These are phyloP conservation scores for Xylaria venustula DNA, from an alignment of 495 filamentous ascomycete genomes.

Conservation along the genomic window DNA sequence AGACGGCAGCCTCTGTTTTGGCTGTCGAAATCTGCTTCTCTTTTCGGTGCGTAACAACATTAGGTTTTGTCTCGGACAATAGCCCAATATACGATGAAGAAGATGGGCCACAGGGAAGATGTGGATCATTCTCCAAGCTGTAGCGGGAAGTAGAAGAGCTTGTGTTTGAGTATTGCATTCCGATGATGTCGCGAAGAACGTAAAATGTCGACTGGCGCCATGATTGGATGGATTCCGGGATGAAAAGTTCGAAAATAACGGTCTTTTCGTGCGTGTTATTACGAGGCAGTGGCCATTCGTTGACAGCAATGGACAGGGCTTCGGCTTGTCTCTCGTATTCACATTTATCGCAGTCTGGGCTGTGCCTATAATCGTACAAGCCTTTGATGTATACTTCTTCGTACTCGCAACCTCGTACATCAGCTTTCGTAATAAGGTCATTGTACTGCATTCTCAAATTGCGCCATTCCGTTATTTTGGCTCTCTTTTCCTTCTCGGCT, in stretches of 20 bases:
- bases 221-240: conserved; percentile 40
- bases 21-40: conserved; percentile 21
- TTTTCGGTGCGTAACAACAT: conserved; percentile 40
- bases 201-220: conserved; percentile 56
- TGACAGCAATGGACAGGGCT: conserved; percentile 45
- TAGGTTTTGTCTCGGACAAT: conserved; percentile 48
- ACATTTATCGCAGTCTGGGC: conserved; percentile 32
- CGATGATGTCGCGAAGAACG: conserved; percentile 43
- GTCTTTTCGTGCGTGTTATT: conserved; percentile 36
- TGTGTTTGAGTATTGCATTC: neutral
- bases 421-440: conserved; percentile 25
- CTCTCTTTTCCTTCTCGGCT: conserved; percentile 27
- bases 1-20: conserved; percentile 34
- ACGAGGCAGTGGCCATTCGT: conserved; percentile 64
- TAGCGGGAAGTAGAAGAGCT: neutral
- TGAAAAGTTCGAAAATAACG: conserved; percentile 57
- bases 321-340: conserved; percentile 22
- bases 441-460: conserved; percentile 32
- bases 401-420: conserved; percentile 37
- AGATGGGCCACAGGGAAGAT: neutral
- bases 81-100: conserved; percentile 24
- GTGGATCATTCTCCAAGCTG: neutral
- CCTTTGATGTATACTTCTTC: neutral
- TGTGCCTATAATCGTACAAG: conserved; percentile 14
- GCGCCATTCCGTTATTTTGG: conserved; percentile 47